These are phyloP conservation scores for Aegilops sharonensis DNA, from an alignment of 176 grass and related monocot species.

Conservation along the genomic window DNA sequence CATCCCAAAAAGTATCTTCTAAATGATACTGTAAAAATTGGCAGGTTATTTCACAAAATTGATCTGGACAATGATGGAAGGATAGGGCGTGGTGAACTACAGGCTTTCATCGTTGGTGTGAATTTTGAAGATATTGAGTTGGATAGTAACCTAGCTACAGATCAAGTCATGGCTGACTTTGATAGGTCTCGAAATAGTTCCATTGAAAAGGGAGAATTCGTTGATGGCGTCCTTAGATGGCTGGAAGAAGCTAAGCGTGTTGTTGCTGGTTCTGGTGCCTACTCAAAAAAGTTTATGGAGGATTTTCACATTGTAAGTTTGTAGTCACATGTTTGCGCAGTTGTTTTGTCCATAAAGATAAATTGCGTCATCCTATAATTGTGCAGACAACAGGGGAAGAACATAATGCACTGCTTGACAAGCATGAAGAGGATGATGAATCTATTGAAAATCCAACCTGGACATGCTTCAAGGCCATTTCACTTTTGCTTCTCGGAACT, in stretches of 20 bases:
- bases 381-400: constrained; percentile 75
- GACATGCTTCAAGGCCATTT: constrained; percentile 55
- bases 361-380: constrained; percentile 4
- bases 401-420: constrained; percentile 45
- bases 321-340: not conserved
- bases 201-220: constrained; percentile 63
- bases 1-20: not conserved
- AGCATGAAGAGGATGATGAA: constrained; percentile 52
- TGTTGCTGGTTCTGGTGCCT: constrained; percentile 13
- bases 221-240: constrained; percentile 60
- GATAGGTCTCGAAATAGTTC: constrained; percentile 49
- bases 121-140: constrained; percentile 64
- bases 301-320: constrained; percentile 56
- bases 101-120: constrained; percentile 67
- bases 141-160: constrained; percentile 43
- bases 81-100: constrained; percentile 60
- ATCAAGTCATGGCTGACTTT: constrained; percentile 70
- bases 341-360: not conserved
- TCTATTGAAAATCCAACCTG: constrained; percentile 54
- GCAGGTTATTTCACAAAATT: constrained; percentile 73
- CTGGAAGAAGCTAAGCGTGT: constrained; percentile 46
- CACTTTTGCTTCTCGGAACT: constrained; percentile 75
- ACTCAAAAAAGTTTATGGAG: constrained; percentile 54
- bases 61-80: constrained; percentile 63
- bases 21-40: constrained; percentile 10